Evolutionary conservation across 2,329 filamentous ascomycete genomes (phyloP).

Genomic region (Xylariaceae sp.): DNA sequence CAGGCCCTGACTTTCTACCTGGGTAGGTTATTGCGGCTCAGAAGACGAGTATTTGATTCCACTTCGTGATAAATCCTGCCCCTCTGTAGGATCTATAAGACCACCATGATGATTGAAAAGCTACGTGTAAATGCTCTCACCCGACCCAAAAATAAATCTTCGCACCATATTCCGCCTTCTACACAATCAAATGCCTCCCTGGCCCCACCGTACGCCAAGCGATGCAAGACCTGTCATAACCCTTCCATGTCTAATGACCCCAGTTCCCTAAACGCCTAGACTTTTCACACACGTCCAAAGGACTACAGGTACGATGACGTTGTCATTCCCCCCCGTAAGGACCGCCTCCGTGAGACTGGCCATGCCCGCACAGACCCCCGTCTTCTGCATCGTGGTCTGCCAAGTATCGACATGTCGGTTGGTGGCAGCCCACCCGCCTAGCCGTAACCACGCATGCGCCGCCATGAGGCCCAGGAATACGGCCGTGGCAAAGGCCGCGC

Average conservation of each 20-base stretch:
- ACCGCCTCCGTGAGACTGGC: slow-evolving; percentile 95
- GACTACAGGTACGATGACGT: slow-evolving; percentile 93
- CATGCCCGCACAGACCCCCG: slow-evolving; percentile 73
- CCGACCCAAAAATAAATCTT: neutral
- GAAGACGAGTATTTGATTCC: too few relatives aligned
- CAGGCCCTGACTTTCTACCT: too few relatives aligned
- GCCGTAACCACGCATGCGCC: slow-evolving; percentile 74
- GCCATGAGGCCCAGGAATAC: slow-evolving; percentile 77
- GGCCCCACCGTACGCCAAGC: slow-evolving; percentile 27
- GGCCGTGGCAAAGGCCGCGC: slow-evolving; percentile 78
- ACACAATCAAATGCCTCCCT: slow-evolving; percentile 2
- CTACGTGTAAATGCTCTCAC: neutral
- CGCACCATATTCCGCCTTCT: slow-evolving; percentile 1
- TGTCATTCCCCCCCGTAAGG: slow-evolving; percentile 95
- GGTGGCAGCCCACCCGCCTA: slow-evolving; percentile 81
- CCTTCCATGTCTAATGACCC: slow-evolving; percentile 3
- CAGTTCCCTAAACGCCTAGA: slow-evolving; percentile 58
- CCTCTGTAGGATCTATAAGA: neutral
- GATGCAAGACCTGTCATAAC: slow-evolving; percentile 14
- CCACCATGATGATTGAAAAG: neutral
- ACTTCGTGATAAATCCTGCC: neutral
- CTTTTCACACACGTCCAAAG: slow-evolving; percentile 92
- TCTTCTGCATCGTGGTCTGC: slow-evolving; percentile 73
- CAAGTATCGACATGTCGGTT: slow-evolving; percentile 67
- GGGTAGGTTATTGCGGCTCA: too few relatives aligned